Base-by-base conservation (phyloP, 164 flowering plant genomes). In the Euptelea pleiosperma region DNA sequence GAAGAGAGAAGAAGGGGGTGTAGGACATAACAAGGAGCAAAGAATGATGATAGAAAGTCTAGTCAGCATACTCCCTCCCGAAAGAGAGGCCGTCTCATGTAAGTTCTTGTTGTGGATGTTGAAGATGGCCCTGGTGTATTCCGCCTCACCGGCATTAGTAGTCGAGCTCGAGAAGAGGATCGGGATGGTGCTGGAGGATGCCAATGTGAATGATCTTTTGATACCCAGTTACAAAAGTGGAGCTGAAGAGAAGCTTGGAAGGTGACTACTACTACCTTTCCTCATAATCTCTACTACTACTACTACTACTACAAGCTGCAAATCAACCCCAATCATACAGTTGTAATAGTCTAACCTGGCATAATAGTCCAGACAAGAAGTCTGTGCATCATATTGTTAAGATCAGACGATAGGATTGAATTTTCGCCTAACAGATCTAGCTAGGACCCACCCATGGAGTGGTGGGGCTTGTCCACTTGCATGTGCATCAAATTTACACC, bases 161-260 rank as follows among this genome's bases (percentile, higher is more conserved):
- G 65, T 88, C 2, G 98, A 91, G 68, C 83, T 91, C 2, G 98
- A 91, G 73, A 88, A 84, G 51, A 75, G 94, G 73, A 77, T 78
- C 1, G 94, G 90, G 25, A 75, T 82, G 75, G 74, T 74, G 56
- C 56, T 91, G 60, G 86, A 86, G 66, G 80, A 86, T 57, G 98
- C 92, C 22, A 73, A 42, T 66, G 84, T 77, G 44, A 55, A 58
- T 57, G 98, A 85, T 64, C 91, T 91, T 56, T 54, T 86, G 37
- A 80, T 91, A 57, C 90, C 90, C 24, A 75, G 63, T 55, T 80
- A 68, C 35, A 71, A 61, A 31, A 64, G 52, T 43, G 82, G 62
- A 36, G 80, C 73, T 73, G 82, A 76, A 49, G 78, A 65, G 31
- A 67, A 60, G 48, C 43, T 50, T 3, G 2, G 52, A 31, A 64